phyloP scores from a whole-genome alignment of 2,329 filamentous ascomycete genomes.

The Sporothrix variecibatus region DNA sequence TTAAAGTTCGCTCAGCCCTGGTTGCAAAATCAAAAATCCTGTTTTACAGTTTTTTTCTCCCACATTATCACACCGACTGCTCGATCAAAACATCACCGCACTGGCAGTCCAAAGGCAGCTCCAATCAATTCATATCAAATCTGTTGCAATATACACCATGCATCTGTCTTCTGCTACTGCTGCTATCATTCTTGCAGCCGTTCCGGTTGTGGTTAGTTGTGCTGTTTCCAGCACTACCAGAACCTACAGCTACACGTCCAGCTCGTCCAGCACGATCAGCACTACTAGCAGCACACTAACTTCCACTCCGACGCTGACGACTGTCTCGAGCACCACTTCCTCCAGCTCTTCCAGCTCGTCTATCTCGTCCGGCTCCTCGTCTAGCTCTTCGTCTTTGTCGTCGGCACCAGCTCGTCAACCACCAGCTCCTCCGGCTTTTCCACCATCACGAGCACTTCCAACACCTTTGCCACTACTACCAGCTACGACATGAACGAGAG shows the following conservation, averaged over 20 bases:
- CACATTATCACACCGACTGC: neutral
- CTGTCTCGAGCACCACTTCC: neutral
- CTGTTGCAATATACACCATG: neutral
- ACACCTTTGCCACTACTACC: neutral
- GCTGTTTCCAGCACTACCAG: neutral
- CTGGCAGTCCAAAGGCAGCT: neutral
- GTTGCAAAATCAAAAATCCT: neutral
- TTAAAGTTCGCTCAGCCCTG: neutral
- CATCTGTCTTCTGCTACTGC: neutral
- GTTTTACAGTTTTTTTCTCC: neutral
- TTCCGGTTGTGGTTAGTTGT: neutral
- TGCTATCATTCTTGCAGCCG: neutral
- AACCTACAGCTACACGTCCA: neutral
- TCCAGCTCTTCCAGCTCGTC: neutral
- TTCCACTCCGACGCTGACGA: neutral
- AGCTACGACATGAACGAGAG: conserved; percentile 6
- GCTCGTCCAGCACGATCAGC: neutral
- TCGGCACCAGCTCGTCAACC: neutral
- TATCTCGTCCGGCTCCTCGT: neutral
- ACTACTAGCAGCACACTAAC: neutral
- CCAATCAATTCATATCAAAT: no score
- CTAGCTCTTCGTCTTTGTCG: neutral
- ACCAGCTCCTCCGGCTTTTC: neutral
- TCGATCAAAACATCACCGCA: neutral
- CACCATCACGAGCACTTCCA: neutral